Base-by-base conservation (phyloP, 2,329 filamentous ascomycete genomes). In the Torrubiella hemipterigena region DNA sequence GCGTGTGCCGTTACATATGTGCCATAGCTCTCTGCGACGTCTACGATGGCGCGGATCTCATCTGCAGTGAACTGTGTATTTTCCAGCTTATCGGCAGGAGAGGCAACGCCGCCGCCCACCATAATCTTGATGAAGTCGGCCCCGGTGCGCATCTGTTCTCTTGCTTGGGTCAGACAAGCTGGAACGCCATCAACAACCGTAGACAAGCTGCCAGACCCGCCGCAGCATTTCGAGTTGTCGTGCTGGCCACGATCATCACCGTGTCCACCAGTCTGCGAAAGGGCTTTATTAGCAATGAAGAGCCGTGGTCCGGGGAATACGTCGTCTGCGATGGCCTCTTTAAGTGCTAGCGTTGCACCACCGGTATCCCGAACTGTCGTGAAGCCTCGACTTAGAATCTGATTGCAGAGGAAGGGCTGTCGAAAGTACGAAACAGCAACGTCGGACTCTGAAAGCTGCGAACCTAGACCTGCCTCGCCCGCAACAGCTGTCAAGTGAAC, bases 81-180 rank as follows among this genome's bases (percentile, higher is more conserved):
- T 7, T 64, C 59, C 9, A 76, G 51, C 23, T 51, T 52, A 42
- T 76, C 72, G 0, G 67, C 72, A 0, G 68, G 67, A 9, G 59
- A 67, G 0, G 65, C 59, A 2, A 77, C 69, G 7, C 73, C 72
- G 2, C 73, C 71, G 5, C 61, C 61, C 1, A 56, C 57, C 69
- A 75, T 75, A 38, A 77, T 69, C 47, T 77, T 77, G 47, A 77
- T 62, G 40, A 76, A 75, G 42, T 76, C 67, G 1, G 68, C 65
- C 3, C 72, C 72, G 7, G 51, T 56, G 3, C 71, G 56, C 0
- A 77, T 46, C 44, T 75, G 63, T 31, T 73, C 68, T 3, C 72
- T 56, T 0, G 63, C 59, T 7, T 54, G 62, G 14, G 58, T 58
- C 25, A 70, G 52, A 38, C 70, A 75, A 27, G 67, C 64, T 0